A percentile compares a stretch with the other conserved stretches of the same genome.
phyloP scores from a whole-genome alignment of 306 rosid genomes.

The Cicer chorassanicum region DNA sequence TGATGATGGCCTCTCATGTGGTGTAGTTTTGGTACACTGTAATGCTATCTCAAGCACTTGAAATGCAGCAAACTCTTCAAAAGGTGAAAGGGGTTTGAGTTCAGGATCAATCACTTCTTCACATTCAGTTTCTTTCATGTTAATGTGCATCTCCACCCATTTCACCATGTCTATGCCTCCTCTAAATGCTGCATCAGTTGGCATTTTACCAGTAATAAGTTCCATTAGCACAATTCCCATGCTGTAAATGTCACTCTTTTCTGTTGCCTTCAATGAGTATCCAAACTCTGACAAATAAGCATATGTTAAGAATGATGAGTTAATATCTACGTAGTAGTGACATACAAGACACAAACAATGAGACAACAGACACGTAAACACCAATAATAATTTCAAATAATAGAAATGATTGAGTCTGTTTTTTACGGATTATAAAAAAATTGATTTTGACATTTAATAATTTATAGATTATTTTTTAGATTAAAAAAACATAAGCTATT shows the following conservation, averaged over 20 bases:
- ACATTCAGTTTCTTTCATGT: constrained; percentile 46
- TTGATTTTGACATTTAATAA: too few species aligned
- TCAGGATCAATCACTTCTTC: constrained; percentile 70
- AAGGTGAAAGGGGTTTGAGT: constrained; percentile 60
- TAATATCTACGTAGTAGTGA: background rate
- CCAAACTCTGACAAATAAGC: constrained; percentile 66
- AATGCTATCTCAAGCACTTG: constrained; percentile 89
- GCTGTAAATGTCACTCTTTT: constrained; percentile 91
- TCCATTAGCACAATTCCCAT: constrained; percentile 92
- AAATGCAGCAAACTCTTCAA: constrained; percentile 70
- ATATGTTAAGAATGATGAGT: background rate
- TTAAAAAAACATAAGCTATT: too few species aligned
- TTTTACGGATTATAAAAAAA: too few species aligned
- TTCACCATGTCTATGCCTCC: constrained; percentile 86
- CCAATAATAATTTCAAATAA: too few species aligned
- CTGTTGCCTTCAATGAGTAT: constrained; percentile 81
- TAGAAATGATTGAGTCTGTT: too few species aligned
- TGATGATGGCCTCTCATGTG: constrained; percentile 78
- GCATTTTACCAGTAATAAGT: constrained; percentile 83
- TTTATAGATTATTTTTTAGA: too few species aligned
- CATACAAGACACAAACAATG: too few species aligned
- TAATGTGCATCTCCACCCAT: constrained; percentile 72
- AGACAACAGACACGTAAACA: too few species aligned
- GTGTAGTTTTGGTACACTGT: constrained; percentile 78
- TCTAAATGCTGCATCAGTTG: constrained; percentile 69